Base-by-base conservation (phyloP, 495 filamentous ascomycete species). In the Penicillium mononematosum region DNA sequence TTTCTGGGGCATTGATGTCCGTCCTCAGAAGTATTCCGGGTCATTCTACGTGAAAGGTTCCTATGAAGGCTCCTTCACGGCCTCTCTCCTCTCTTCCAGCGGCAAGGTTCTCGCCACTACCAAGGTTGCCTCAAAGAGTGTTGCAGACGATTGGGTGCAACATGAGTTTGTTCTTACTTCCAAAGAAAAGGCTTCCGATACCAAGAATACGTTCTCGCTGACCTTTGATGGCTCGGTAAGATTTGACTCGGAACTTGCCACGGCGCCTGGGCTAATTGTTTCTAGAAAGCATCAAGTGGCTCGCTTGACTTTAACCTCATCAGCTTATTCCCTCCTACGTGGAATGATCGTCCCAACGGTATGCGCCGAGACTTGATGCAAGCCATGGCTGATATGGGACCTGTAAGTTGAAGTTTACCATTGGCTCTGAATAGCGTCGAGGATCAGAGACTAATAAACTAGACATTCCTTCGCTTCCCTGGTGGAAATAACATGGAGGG, bases 401-500 rank as follows among this genome's bases (percentile, higher is more conserved):
- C 65, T 17, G 69, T 71, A 45, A 61, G 64, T 57, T 20, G 10
- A 8, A 16, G 1, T 9, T 5, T 10, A 14, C 1, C n/a, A 14
- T 24, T 16, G 11, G 20, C 11, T 0, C 1, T 4, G 19, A 29
- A 27, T 27, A 36, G 1, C 11, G 0, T 4, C 6, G n/a, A 5
- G 0, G 11, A 34, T 1, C 6, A 14, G 9, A 32, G 32, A 3
- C 52, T 59, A 31, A 58, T 25, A 1, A 9, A 4, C 66, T 76
- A 83, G 46, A 78, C 71, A 58, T 84, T 87, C 65, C 74, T 89
- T 31, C 79, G 86, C 11, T 81, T 86, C 54, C 86, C 85, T 0
- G 85, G 85, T 39, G 86, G 86, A 11, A 89, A 87, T 64, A 87
- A 86, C 65, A 69, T 87, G 1, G 84, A 87, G 58, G 84, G 84